Evolutionary conservation across 2,329 filamentous ascomycete species (phyloP).

Genomic region (Alternaria conjuncta): DNA sequence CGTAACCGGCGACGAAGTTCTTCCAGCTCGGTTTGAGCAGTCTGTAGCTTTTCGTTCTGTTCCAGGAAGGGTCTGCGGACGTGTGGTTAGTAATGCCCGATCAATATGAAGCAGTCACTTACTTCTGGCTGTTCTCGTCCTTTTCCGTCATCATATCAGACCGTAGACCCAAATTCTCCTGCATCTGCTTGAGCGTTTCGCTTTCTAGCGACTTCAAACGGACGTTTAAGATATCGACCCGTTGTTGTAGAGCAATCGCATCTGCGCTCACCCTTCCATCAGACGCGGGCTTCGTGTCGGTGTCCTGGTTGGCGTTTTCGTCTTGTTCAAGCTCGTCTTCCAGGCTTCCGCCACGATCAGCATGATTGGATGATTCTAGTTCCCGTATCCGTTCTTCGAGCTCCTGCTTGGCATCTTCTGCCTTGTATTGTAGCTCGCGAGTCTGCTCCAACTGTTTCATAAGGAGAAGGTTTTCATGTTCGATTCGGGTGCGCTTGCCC

Average conservation of each 20-base stretch:
- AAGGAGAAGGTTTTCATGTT: slow-evolving; percentile 56
- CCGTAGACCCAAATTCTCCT: slow-evolving; percentile 49
- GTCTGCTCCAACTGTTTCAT: slow-evolving; percentile 57
- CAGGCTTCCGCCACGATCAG: slow-evolving; percentile 40
- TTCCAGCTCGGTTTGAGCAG: slow-evolving; percentile 42
- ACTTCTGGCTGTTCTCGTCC: slow-evolving; percentile 45
- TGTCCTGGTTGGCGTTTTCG: slow-evolving; percentile 36
- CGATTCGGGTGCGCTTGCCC: slow-evolving; percentile 54
- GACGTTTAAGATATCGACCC: slow-evolving; percentile 48
- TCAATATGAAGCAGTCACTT: background rate
- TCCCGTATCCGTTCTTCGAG: slow-evolving; percentile 55
- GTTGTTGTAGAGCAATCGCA: slow-evolving; percentile 48
- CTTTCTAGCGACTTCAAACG: slow-evolving; percentile 47
- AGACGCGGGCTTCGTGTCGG: slow-evolving; percentile 16
- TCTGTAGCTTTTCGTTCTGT: slow-evolving; percentile 48
- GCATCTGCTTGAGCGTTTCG: slow-evolving; percentile 51
- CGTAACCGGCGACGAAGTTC: slow-evolving; percentile 43
- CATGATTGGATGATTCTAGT: slow-evolving; percentile 44
- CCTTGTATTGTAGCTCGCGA: slow-evolving; percentile 55
- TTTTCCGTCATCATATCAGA: slow-evolving; percentile 47
- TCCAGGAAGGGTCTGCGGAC: slow-evolving; percentile 44
- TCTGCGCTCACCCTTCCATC: slow-evolving; percentile 41
- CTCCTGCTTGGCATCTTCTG: slow-evolving; percentile 56
- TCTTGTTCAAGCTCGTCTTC: slow-evolving; percentile 51
- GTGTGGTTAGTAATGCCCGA: background rate